Evolutionary conservation across 257 asterid species (phyloP).

Genomic region (Solanum etuberosum): DNA sequence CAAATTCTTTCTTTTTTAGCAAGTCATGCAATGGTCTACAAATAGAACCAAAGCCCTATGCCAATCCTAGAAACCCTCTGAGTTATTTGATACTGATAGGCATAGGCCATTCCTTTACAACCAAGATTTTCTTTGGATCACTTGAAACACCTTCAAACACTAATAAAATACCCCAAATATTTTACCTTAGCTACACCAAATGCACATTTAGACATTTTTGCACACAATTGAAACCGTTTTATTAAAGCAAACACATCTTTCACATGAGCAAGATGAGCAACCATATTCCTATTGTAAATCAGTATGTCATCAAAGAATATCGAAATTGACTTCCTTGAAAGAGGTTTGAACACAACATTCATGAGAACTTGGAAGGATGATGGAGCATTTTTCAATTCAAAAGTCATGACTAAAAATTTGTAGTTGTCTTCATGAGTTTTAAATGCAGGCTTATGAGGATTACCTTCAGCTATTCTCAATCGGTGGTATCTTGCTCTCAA

Average conservation of each 20-base stretch:
- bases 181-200: background rate
- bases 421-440: background rate
- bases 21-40: background rate
- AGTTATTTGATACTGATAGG: too few relatives aligned
- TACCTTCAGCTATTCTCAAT: background rate
- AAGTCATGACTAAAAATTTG: background rate
- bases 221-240: too few relatives aligned
- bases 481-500: background rate
- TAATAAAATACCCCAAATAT: background rate
- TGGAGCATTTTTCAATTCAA: background rate
- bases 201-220: background rate
- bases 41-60: background rate
- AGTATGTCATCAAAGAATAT: background rate
- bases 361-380: background rate
- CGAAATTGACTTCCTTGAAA: background rate
- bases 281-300: background rate
- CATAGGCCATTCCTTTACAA: too few relatives aligned
- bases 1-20: background rate
- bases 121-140: background rate
- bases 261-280: background rate
- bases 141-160: background rate
- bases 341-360: background rate
- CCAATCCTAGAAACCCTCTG: too few relatives aligned
- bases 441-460: background rate
- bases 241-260: background rate